phyloP scores from a whole-genome alignment of 1,284 basidiomycete genomes.

The Trametes versicolor region DNA sequence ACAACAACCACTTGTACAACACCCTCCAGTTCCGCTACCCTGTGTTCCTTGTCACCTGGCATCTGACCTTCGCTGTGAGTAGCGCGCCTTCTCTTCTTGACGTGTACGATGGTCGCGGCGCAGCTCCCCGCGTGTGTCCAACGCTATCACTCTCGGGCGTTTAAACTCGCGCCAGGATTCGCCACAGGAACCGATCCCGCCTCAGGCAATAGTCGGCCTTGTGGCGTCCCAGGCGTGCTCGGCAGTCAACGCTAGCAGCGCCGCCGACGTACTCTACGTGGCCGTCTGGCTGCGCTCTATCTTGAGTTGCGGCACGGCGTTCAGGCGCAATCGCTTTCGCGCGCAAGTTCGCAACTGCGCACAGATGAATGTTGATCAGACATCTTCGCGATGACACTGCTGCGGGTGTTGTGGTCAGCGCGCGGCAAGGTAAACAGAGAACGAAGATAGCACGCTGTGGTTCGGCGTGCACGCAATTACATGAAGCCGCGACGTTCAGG shows the following conservation, averaged over 20 bases:
- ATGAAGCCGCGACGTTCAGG: not conserved
- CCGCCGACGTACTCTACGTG: not conserved
- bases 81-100: constrained; percentile 16
- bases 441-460: not conserved
- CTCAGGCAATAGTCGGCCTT: not conserved
- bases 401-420: not conserved
- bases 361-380: not conserved
- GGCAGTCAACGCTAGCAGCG: not conserved
- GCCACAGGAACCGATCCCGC: constrained; percentile 24
- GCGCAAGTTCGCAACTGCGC: not conserved
- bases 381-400: not conserved
- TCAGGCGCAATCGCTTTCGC: not conserved
- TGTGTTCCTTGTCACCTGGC: constrained; percentile 90
- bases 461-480: not conserved
- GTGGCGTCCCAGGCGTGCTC: constrained; percentile 1
- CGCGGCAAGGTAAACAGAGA: not conserved
- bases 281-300: not conserved
- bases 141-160: constrained; percentile 18
- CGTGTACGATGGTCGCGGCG: not conserved
- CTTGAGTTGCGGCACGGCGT: not conserved
- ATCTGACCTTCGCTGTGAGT: constrained; percentile 84
- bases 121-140: not conserved
- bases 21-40: constrained; percentile 86
- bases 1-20: constrained; percentile 96
- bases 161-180: not conserved